Evolutionary conservation across 2,329 filamentous ascomycete genomes (phyloP).

Genomic region (Colletotrichum cuscutae): DNA sequence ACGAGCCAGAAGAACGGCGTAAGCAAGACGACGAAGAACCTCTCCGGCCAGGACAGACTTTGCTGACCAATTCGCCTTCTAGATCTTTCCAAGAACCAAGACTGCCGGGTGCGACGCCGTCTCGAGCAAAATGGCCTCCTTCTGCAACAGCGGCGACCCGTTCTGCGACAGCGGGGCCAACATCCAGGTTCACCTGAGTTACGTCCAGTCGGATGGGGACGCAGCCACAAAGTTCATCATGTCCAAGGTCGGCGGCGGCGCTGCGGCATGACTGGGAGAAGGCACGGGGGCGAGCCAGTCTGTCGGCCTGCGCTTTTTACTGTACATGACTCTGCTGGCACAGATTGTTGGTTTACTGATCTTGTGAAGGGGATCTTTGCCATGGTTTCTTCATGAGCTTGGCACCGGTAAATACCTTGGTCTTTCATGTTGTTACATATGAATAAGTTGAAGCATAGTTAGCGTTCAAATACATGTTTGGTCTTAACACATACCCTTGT

Average conservation of each 20-base stretch:
- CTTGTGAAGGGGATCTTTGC: not conserved
- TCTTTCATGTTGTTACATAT: not conserved
- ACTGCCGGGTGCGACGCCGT: conserved; percentile 47
- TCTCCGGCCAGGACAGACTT: rapidly evolving
- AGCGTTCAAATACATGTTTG: not conserved
- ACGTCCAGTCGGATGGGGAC: conserved; percentile 47
- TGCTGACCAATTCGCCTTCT: not conserved
- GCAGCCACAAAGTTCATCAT: conserved; percentile 48
- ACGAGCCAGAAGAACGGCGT: conserved; percentile 50
- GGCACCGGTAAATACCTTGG: not conserved
- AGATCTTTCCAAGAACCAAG: conserved; percentile 49
- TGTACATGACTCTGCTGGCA: not conserved
- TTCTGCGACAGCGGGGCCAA: conserved; percentile 50
- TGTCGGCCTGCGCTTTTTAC: not conserved
- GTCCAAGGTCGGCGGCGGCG: conserved; percentile 31
- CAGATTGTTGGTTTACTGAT: not conserved
- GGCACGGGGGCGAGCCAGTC: too few relatives aligned
- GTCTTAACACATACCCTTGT: not conserved
- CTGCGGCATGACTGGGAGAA: not conserved
- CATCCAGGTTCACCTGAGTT: conserved; percentile 45
- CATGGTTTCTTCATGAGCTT: not conserved
- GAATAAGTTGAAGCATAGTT: not conserved
- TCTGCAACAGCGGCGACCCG: conserved; percentile 52
- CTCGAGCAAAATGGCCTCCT: conserved; percentile 47
- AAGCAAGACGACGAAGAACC: conserved; percentile 34